These are phyloP conservation scores for Ligustrum vulgare DNA, from an alignment of 257 asterid genomes.

Conservation along the genomic window DNA sequence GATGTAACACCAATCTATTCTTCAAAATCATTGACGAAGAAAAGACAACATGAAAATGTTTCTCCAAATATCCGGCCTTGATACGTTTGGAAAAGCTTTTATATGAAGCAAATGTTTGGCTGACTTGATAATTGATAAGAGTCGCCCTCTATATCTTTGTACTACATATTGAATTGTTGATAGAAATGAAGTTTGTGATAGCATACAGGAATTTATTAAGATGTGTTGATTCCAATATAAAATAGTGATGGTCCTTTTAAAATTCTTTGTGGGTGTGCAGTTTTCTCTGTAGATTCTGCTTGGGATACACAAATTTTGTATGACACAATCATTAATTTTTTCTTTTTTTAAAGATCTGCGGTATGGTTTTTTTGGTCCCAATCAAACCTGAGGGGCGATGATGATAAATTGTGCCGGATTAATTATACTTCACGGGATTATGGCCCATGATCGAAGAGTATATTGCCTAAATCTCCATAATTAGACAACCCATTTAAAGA, in stretches of 20 bases:
- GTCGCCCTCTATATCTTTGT: not conserved
- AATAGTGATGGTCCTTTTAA: not conserved
- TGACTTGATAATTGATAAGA: not conserved
- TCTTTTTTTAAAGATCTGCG: not conserved
- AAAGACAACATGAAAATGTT: conserved; percentile 45
- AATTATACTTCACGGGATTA: too few relatives aligned
- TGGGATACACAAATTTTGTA: not conserved
- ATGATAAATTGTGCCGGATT: too few relatives aligned
- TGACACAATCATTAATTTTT: not conserved
- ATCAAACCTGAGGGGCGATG: too few relatives aligned
- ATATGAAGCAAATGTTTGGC: not conserved
- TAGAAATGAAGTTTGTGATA: not conserved
- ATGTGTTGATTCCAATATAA: too few relatives aligned
- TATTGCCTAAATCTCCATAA: too few relatives aligned
- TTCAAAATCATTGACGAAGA: conserved; percentile 34
- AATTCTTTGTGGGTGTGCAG: not conserved
- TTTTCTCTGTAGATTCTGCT: not conserved
- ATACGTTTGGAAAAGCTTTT: not conserved
- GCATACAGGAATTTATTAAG: not conserved
- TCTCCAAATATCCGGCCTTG: conserved; percentile 60
- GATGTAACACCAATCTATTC: conserved; percentile 29
- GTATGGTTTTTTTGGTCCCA: too few relatives aligned
- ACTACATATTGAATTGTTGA: not conserved
- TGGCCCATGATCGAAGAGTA: too few relatives aligned
- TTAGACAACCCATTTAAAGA: too few relatives aligned